Percentiles rank a stretch among this genome's conserved stretches.
phyloP scores from a whole-genome alignment of 2,329 filamentous ascomycete species.

The Epichloe amarillans region DNA sequence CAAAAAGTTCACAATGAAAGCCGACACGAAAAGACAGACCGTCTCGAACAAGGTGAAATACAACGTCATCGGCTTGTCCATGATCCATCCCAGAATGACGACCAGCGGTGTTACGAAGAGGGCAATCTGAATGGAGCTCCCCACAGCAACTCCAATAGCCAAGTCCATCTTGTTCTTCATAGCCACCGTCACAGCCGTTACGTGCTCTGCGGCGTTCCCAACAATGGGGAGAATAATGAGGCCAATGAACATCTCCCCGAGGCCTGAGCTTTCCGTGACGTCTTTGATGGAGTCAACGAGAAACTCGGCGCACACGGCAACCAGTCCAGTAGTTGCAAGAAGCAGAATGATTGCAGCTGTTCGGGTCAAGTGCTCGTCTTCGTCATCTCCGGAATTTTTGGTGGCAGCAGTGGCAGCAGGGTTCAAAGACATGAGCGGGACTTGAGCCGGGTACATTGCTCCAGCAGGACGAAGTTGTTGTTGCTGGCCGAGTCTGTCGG shows the following conservation, averaged over 20 bases:
- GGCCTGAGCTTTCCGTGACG: slow-evolving; percentile 39
- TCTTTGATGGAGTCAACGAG: slow-evolving; percentile 55
- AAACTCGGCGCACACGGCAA: slow-evolving; percentile 57
- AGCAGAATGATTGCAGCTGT: slow-evolving; percentile 47
- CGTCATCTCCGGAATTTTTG: slow-evolving; percentile 17
- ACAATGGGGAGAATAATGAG: slow-evolving; percentile 61
- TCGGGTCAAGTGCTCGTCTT: slow-evolving; percentile 38
- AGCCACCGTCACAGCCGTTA: slow-evolving; percentile 57
- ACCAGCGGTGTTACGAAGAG: slow-evolving; percentile 58
- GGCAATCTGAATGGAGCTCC: slow-evolving; percentile 57
- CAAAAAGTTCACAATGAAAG: slow-evolving; percentile 78
- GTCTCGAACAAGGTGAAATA: slow-evolving; percentile 88
- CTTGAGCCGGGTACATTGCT: slow-evolving; percentile 33
- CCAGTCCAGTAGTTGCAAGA: slow-evolving; percentile 49
- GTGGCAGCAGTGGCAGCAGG: slow-evolving; percentile 14
- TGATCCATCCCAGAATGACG: slow-evolving; percentile 58
- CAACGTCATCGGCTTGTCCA: slow-evolving; percentile 57
- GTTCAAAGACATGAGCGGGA: slow-evolving; percentile 26
- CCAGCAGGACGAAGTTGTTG: slow-evolving; percentile 32
- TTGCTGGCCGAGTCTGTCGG: slow-evolving; percentile 46
- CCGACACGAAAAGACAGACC: slow-evolving; percentile 69
- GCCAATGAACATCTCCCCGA: slow-evolving; percentile 57
- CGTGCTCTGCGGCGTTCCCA: slow-evolving; percentile 61
- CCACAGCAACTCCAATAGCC: slow-evolving; percentile 58
- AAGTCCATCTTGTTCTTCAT: slow-evolving; percentile 68